A percentile compares a stretch with the other conserved stretches of the same genome.
These are phyloP conservation scores for Gryganskiella cystojenkinii DNA, from an alignment of 192 early-diverging fungal species.

Conservation along the genomic window DNA sequence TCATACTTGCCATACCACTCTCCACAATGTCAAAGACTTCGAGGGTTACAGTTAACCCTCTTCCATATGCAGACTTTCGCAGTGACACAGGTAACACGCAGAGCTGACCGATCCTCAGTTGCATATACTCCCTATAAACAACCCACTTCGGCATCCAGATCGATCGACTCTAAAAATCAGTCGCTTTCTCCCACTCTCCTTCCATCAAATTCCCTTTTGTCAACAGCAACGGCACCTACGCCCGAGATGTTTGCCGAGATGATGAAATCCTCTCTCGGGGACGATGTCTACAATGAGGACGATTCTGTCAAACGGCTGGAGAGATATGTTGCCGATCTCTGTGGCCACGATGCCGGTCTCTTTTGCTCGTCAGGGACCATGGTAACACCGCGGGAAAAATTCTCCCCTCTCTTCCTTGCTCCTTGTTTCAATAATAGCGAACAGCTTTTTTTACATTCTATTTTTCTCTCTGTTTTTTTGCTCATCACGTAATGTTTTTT, in stretches of 20 bases:
- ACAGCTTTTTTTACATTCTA: background rate
- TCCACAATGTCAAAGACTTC: background rate
- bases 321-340: slow-evolving; percentile 68
- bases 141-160: background rate
- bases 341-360: slow-evolving; percentile 81
- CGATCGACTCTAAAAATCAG: background rate
- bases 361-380: slow-evolving; percentile 86
- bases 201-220: background rate
- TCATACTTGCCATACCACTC: no score
- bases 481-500: no score
- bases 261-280: slow-evolving; percentile 62
- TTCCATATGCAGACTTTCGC: slow-evolving; percentile 52
- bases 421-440: background rate
- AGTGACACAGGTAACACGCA: slow-evolving; percentile 63
- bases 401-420: background rate
- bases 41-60: slow-evolving; percentile 15
- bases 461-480: background rate
- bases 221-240: slow-evolving; percentile 61
- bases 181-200: background rate
- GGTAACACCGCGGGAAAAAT: slow-evolving; percentile 33
- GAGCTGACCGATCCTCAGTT: background rate
- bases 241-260: slow-evolving; percentile 68
- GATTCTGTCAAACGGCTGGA: slow-evolving; percentile 77
- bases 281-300: slow-evolving; percentile 78
- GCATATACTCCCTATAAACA: background rate